Percentiles rank a stretch among this genome's conserved stretches.
Evolutionary conservation across 2,329 filamentous ascomycete species (phyloP).

Genomic region (Chaetomiaceae sp.): DNA sequence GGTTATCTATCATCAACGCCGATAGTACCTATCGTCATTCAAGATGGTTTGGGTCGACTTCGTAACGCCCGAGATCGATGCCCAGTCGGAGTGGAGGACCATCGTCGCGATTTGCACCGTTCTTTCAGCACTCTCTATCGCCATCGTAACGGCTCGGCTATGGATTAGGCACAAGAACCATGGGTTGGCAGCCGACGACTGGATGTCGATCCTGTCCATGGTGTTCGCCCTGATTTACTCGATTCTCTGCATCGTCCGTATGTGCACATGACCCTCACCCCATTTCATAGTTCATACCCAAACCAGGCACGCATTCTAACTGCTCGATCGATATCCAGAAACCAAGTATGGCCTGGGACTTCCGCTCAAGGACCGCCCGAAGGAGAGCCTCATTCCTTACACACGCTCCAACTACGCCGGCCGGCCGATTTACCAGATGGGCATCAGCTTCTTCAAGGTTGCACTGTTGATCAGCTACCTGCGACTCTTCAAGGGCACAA

Average conservation of each 20-base stretch:
- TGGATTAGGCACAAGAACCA: slow-evolving; percentile 40
- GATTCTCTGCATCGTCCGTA: slow-evolving; percentile 47
- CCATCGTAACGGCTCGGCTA: slow-evolving; percentile 40
- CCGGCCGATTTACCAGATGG: slow-evolving; percentile 51
- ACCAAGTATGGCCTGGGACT: slow-evolving; percentile 51
- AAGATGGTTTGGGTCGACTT: slow-evolving; percentile 50
- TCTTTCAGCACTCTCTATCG: slow-evolving; percentile 41
- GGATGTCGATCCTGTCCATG: slow-evolving; percentile 38
- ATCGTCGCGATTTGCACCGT: slow-evolving; percentile 48
- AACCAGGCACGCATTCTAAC: neutral
- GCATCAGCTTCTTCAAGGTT: slow-evolving; percentile 54
- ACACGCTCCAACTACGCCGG: slow-evolving; percentile 50
- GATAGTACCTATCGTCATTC: no score
- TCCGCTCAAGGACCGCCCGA: slow-evolving; percentile 40
- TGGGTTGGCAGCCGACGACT: slow-evolving; percentile 47
- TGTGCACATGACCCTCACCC: slow-evolving; percentile 23
- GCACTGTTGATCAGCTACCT: slow-evolving; percentile 51
- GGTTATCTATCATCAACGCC: no score
- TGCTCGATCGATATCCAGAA: slow-evolving; percentile 34
- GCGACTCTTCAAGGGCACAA: slow-evolving; percentile 46
- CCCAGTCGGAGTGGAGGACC: slow-evolving; percentile 43
- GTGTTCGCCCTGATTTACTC: slow-evolving; percentile 47
- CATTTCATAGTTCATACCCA: neutral
- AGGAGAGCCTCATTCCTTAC: slow-evolving; percentile 41
- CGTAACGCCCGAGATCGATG: slow-evolving; percentile 44